Conservation (phyloP, 495 filamentous ascomycete species). For the Xylaria curta region DNA sequence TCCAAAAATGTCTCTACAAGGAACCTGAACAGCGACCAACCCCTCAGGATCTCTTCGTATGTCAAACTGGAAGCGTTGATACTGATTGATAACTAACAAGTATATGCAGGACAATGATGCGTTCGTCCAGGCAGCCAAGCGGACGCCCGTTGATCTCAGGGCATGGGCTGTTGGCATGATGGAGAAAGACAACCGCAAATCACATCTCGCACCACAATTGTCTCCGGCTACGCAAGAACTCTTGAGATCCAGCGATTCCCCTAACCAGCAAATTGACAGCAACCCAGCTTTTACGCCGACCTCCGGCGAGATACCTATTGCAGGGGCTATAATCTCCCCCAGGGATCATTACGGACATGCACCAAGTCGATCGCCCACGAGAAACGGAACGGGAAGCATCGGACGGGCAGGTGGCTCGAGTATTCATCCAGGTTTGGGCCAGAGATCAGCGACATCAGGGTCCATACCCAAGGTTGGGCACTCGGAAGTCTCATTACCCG, state of each 20-base stretch:
- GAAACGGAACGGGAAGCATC: constrained; percentile 47
- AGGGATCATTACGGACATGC: constrained; percentile 47
- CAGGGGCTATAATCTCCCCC: constrained; percentile 55
- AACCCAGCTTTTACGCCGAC: constrained; percentile 60
- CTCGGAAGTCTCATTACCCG: constrained; percentile 36
- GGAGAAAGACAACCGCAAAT: constrained; percentile 89
- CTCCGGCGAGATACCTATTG: constrained; percentile 71
- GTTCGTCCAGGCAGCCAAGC: constrained; percentile 92
- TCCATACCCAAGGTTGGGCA: constrained; percentile 48
- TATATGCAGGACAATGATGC: constrained; percentile 76
- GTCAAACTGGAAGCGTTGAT: constrained; percentile 28
- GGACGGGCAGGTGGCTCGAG: constrained; percentile 51
- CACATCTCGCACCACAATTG: constrained; percentile 76
- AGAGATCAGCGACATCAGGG: constrained; percentile 53
- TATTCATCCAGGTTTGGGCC: constrained; percentile 58
- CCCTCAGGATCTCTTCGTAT: constrained; percentile 81
- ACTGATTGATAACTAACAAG: constrained; percentile 33
- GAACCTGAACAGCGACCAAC: constrained; percentile 85
- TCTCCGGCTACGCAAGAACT: constrained; percentile 65
- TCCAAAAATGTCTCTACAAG: constrained; percentile 93
- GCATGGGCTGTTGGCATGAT: constrained; percentile 91
- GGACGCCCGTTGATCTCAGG: constrained; percentile 88
- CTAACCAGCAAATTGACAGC: constrained; percentile 44
- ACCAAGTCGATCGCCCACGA: constrained; percentile 51
- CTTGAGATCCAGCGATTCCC: constrained; percentile 60